Evolutionary conservation across 345 rosid genomes (phyloP), one percentile per base, ranked within the genome.

Genomic region (Melaleuca alternifolia): DNA sequence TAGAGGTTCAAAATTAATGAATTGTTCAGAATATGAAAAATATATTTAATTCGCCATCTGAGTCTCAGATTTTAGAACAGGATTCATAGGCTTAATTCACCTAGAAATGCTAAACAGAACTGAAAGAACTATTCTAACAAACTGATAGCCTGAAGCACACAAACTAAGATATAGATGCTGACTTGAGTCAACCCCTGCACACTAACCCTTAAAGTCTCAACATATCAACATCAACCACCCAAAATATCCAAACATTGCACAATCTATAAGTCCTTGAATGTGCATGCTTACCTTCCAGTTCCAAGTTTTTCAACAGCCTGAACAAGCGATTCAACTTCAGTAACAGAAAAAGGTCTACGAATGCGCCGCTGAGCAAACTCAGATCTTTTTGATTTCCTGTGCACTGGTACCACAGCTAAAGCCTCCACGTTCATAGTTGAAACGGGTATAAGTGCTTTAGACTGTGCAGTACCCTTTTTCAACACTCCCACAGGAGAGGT

Each of bases 271-370:
- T 71, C 53, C 54, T 51, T n/a, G 8, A 51, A 83, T 51, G 84
- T n/a, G 37, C 85, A 85, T 44, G 86, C 85, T 50, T 91, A 97
- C 99, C 99, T 96, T 93, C 99, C 99, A 53, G 99, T 97, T 51
- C 99, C 99, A 87, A 97, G 96, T 89, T 97, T 94, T 93, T 97
- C 99, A 85, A 97, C 99, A 54, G 99, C 99, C 88, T 96, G 97
- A 85, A 97, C 99, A 87, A 97, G 95, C 26, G 98, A 96, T 89
- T 96, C 99, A 84, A 97, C 99, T 95, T 97, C 99, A 85, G 96
- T 65, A 86, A 97, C 99, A 79, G 99, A 95, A 95, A 97, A 97
- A 86, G 99, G 98, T 88, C 99, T 92, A 85, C 99, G 98, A 90
- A 97, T 96, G 91, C 99, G 95, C 86, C 99, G 98, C 89, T 95